Evolutionary conservation across 1,139 yeast genomes (phyloP).

Genomic region (Magnusiomyces magnusii): DNA sequence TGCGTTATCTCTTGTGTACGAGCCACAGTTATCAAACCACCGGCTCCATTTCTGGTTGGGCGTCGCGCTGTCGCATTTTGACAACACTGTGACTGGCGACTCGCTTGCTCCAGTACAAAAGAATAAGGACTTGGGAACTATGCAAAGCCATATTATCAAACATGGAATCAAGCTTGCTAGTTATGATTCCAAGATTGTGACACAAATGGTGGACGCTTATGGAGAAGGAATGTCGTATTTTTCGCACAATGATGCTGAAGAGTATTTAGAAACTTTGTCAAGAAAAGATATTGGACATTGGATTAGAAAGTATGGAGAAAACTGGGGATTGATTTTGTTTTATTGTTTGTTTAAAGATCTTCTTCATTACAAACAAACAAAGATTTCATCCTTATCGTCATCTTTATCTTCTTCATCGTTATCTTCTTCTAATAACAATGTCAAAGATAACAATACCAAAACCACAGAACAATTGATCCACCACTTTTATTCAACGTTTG

Average conservation of each 20-base stretch:
- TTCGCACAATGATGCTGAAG: not conserved
- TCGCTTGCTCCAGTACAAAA: slow-evolving; percentile 26
- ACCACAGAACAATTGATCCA: not conserved
- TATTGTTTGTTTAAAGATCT: slow-evolving; percentile 22
- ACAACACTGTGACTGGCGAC: slow-evolving; percentile 23
- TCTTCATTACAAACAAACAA: not conserved
- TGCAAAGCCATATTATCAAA: slow-evolving; percentile 37
- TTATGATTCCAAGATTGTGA: slow-evolving; percentile 45
- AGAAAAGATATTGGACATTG: slow-evolving; percentile 58
- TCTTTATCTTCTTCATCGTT: not conserved
- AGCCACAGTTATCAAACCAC: not conserved
- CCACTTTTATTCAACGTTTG: slow-evolving; percentile 16
- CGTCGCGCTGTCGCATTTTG: slow-evolving; percentile 42
- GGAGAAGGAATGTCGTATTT: not conserved
- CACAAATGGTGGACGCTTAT: slow-evolving; percentile 31
- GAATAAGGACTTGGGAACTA: slow-evolving; percentile 35
- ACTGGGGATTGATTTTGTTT: slow-evolving; percentile 42
- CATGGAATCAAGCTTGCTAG: slow-evolving; percentile 68
- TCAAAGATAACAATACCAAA: not conserved
- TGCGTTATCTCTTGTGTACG: not conserved
- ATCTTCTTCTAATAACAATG: too few species aligned
- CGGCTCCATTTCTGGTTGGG: slow-evolving; percentile 14
- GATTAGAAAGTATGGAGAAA: slow-evolving; percentile 47
- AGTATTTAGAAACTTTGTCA: slow-evolving; percentile 19
- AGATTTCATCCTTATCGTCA: not conserved